Evolutionary conservation across 768 basidiomycete genomes (phyloP), one percentile per base, ranked within the genome.

Genomic region (Trametes sanguinea): DNA sequence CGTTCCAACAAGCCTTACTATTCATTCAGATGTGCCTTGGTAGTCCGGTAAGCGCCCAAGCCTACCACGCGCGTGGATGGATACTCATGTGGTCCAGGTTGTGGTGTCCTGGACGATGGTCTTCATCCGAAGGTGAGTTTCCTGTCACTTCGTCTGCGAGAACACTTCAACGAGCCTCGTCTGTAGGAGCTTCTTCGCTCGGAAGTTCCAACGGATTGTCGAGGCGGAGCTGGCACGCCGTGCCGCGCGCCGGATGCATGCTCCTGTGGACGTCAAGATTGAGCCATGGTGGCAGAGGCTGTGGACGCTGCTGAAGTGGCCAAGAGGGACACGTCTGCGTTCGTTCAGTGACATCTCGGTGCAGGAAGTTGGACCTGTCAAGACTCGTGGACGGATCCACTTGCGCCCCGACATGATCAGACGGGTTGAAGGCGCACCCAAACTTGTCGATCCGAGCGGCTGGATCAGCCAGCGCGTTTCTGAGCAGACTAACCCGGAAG

Each of bases 71-170:
- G 37, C 9, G 4, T 3, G 39, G 33, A 5, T 14, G 16, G 2
- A 8, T 35, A 17, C 45, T 63, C 13, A 57, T 44, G 4, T 39
- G 13, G 2, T 10, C 50, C n/a, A 93, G 87, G 84, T 93, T 42
- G 68, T 86, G 13, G 83, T 94, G 6, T 92, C 92, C 0, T 92
- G 92, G 88, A 78, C 92, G 60, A 90, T 92, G 73, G 92, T 96
- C 30, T 83, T 86, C 60, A 82, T 88, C 61, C 82, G 94, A 60
- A 86, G 85, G 89, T 90, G 51, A 65, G 81, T 45, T 45, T 27
- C 37, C 35, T 45, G 48, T 10, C 29, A 44, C 37, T 9, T 5
- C 16, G 9, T 46, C 22, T 27, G n/a, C 22, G 22, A 22, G 22
- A 22, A 22, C 57, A 60, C 46, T 50, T 17, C 35, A 30, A 54